These are phyloP conservation scores for Grammothele lineata DNA, from an alignment of 768 basidiomycete species.

Conservation along the genomic window DNA sequence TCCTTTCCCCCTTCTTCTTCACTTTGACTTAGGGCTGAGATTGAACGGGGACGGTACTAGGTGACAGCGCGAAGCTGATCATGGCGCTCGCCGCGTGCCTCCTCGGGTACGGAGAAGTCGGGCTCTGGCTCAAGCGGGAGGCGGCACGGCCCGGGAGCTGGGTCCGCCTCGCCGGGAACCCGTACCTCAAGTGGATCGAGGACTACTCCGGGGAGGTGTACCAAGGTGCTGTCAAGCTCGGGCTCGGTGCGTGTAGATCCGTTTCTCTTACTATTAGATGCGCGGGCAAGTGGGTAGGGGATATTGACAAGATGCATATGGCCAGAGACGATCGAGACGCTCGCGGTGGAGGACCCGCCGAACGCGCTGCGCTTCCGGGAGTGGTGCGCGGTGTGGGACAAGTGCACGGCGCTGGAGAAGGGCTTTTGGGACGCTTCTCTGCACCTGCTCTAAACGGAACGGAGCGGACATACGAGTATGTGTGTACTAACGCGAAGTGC, in stretches of 20 bases:
- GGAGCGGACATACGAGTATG: too few relatives aligned
- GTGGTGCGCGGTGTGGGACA: constrained; percentile 70
- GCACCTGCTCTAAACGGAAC: constrained; percentile 20
- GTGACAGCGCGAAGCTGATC: constrained; percentile 67
- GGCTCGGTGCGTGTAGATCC: constrained; percentile 62
- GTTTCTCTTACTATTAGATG: too few relatives aligned
- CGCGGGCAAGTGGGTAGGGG: neutral
- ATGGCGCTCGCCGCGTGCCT: constrained; percentile 85
- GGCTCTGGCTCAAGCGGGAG: constrained; percentile 72
- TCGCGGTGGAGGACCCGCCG: constrained; percentile 59
- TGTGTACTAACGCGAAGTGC: too few relatives aligned
- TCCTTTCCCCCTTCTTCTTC: constrained; percentile 11
- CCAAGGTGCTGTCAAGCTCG: constrained; percentile 66
- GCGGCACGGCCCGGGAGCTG: constrained; percentile 42
- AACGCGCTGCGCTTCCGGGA: constrained; percentile 54
- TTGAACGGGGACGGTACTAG: constrained; percentile 30
- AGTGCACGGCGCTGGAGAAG: constrained; percentile 73
- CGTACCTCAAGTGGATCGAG: constrained; percentile 72
- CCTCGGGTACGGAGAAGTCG: constrained; percentile 90
- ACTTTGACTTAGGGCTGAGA: neutral
- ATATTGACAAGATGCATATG: constrained; percentile 4
- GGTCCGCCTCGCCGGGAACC: constrained; percentile 62
- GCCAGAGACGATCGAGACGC: constrained; percentile 69
- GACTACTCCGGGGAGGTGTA: constrained; percentile 74
- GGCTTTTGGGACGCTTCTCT: constrained; percentile 84